Base-by-base conservation (phyloP, 129 eudicot genomes). In the Centaurea solstitialis region DNA sequence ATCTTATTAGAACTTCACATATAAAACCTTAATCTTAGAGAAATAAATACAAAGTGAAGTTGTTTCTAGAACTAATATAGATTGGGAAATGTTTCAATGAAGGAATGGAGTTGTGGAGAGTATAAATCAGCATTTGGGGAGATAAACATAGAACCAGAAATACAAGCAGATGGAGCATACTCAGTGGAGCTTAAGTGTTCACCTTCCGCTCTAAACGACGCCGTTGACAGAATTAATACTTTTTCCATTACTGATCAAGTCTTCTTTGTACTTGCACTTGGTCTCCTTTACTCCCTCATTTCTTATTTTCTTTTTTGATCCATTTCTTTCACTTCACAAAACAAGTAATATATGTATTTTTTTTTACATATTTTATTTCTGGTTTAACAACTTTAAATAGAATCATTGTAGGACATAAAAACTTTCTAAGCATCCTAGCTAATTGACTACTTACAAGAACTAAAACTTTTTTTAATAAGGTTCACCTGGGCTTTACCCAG, bases 31-130 rank as follows among this genome's bases (percentile, higher is more conserved):
- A 30, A 30, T 30, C 35, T 30, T 30, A n/a, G 35, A 30, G 1
- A 30, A 30, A 30, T 30, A 30, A 30, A 30, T 30, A 30, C 3
- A 30, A 33, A 33, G 5, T 33, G 37, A 33, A 33, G 37, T 2
- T 4, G 65, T 13, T 53, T 53, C 3, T 53, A 53, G 7, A 53
- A 69, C 7, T 28, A n/a, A n/a, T n/a, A 24, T 69, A 69, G n/a
- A 30, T 24, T 23, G 5, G 30, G 37, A 68, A 22, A 11, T 21
- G 18, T 9, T 22, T 68, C 2, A 68, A 30, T 24, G 33, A 67
- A 92, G 97, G 90, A 92, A 83, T 87, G 94, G 95, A 88, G 97
- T 76, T 79, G 65, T 65, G 85, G 93, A 47, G 95, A 88, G 78
- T 87, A 85, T 37, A 92, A 88, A 80, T 86, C 90, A 8, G 87